Percentiles rank a stretch among this genome's conserved stretches.
These are phyloP conservation scores for Pisolithus sp. DNA, from an alignment of 768 basidiomycete species.

Conservation along the genomic window DNA sequence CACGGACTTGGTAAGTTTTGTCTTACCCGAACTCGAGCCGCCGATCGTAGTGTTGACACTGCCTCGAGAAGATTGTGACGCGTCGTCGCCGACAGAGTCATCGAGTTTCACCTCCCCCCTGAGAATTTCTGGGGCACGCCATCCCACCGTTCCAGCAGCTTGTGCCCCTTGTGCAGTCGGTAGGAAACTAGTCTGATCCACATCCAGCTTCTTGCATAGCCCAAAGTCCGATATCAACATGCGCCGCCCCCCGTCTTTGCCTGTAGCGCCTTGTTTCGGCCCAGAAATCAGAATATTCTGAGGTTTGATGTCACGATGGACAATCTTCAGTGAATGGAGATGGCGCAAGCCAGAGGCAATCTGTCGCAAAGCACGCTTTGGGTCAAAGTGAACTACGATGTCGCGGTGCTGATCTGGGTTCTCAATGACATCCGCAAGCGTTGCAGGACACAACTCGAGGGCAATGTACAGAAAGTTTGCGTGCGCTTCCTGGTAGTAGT, in stretches of 20 bases:
- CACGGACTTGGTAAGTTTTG: constrained; percentile 86
- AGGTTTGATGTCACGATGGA: constrained; percentile 98
- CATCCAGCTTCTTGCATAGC: constrained; percentile 88
- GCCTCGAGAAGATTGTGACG: constrained; percentile 60
- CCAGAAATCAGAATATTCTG: constrained; percentile 91
- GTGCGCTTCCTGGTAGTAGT: constrained; percentile 94
- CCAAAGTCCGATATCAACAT: constrained; percentile 98
- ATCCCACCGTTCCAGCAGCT: constrained; percentile 91
- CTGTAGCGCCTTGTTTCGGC: constrained; percentile 46
- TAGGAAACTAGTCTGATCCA: constrained; percentile 94
- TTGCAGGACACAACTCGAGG: constrained; percentile 88
- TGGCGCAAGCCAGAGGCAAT: constrained; percentile 85
- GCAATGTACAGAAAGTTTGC: constrained; percentile 97
- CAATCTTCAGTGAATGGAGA: constrained; percentile 87
- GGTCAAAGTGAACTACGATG: constrained; percentile 70
- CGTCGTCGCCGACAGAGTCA: constrained; percentile 57
- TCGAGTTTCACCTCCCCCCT: constrained; percentile 91
- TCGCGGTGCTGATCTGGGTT: constrained; percentile 73
- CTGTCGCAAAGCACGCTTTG: constrained; percentile 82
- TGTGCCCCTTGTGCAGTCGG: constrained; percentile 87
- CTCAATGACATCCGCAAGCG: constrained; percentile 83
- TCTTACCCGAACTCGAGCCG: constrained; percentile 35
- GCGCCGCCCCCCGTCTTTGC: constrained; percentile 45
- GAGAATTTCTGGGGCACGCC: constrained; percentile 96
- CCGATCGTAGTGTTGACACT: constrained; percentile 47